A percentile compares a stretch with the other conserved stretches of the same genome.
These are phyloP conservation scores for Candida chauliodis DNA, from an alignment of 805 yeast genomes.

Conservation along the genomic window DNA sequence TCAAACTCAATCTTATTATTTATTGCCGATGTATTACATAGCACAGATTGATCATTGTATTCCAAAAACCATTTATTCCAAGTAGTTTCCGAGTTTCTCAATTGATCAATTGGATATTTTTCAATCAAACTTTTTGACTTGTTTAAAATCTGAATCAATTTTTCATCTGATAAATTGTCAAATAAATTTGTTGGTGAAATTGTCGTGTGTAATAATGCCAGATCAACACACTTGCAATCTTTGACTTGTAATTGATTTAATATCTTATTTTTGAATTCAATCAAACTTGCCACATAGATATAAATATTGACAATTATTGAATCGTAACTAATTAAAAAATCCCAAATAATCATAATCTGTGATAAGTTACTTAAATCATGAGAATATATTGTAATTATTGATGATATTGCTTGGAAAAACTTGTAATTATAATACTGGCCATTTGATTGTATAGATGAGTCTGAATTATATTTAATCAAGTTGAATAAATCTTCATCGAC, in stretches of 20 bases:
- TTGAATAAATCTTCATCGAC: conserved; percentile 47
- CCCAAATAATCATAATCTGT: conserved; percentile 63
- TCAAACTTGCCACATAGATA: conserved; percentile 56
- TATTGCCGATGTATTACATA: conserved; percentile 29
- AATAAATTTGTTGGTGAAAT: conserved; percentile 32
- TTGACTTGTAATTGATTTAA: conserved; percentile 20
- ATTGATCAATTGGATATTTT: conserved; percentile 18
- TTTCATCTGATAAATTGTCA: conserved; percentile 23
- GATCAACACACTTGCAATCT: conserved; percentile 21
- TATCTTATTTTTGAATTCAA: conserved; percentile 43
- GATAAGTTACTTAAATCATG: conserved; percentile 58
- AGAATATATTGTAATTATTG: conserved; percentile 72
- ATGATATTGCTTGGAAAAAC: conserved; percentile 64
- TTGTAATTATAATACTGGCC: conserved; percentile 32
- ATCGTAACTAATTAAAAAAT: conserved; percentile 55
- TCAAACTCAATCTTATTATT: conserved; percentile 6
- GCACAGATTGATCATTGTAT: conserved; percentile 30
- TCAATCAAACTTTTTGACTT: conserved; percentile 24
- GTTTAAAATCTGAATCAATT: conserved; percentile 24
- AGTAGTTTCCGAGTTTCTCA: conserved; percentile 19
- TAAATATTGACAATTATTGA: conserved; percentile 55
- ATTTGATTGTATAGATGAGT: conserved; percentile 19
- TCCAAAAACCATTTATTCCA: conserved; percentile 33
- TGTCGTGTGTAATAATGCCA: conserved; percentile 31
- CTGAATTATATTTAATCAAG: conserved; percentile 36